phyloP scores from a whole-genome alignment of 805 yeast genomes.

The Ogataea salicorniae region DNA sequence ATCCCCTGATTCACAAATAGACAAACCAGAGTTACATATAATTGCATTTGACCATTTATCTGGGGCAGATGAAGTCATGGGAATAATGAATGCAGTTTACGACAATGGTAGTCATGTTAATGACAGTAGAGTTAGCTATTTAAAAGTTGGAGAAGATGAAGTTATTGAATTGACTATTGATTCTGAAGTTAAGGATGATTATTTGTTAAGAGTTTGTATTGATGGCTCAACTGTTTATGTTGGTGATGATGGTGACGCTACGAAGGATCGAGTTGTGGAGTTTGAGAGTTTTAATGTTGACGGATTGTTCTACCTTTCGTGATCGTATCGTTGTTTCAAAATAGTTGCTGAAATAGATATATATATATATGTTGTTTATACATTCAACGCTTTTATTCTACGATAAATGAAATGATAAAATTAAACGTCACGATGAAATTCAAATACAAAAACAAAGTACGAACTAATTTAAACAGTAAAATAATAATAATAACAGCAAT shows the following conservation, averaged over 20 bases:
- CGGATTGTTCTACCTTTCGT: background rate
- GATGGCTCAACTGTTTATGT: constrained; percentile 53
- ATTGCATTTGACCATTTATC: constrained; percentile 38
- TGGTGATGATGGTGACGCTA: constrained; percentile 1
- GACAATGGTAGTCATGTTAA: constrained; percentile 48
- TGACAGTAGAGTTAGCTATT: constrained; percentile 45
- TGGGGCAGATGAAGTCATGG: constrained; percentile 36
- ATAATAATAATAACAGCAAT: too few relatives aligned
- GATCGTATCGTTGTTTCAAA: too few relatives aligned
- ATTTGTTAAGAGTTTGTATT: constrained; percentile 52
- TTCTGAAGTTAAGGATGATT: constrained; percentile 28
- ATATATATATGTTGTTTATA: too few relatives aligned
- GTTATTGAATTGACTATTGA: constrained; percentile 13
- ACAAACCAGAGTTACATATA: constrained; percentile 38
- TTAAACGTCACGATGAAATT: too few relatives aligned
- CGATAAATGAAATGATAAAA: too few relatives aligned
- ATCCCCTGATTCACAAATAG: constrained; percentile 53
- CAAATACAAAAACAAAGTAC: too few relatives aligned
- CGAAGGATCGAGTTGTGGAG: too few relatives aligned
- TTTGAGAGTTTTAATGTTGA: background rate
- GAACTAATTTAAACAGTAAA: background rate
- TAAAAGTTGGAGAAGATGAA: constrained; percentile 21
- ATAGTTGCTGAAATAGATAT: too few relatives aligned
- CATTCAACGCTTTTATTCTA: too few relatives aligned
- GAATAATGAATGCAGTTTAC: constrained; percentile 54